Percentiles rank a stretch among this genome's conserved stretches.
Conservation (phyloP, 2,329 filamentous ascomycete species). For the Hypomyces rosellus region DNA sequence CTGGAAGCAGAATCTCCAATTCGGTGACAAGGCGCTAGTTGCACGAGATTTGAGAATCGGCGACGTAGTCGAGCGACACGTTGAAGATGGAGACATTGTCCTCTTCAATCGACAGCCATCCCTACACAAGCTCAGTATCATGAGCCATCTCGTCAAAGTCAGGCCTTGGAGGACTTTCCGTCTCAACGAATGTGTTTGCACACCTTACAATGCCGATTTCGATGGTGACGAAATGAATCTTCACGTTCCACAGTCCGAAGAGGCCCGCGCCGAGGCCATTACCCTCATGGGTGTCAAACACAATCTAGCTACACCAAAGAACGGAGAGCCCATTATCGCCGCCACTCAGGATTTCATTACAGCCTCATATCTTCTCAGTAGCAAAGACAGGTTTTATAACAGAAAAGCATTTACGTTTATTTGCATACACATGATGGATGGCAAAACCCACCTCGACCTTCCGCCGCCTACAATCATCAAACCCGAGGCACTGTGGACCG, state of each 20-base stretch:
- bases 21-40: constrained; percentile 62
- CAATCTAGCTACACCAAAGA: constrained; percentile 92
- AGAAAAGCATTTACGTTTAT: constrained; percentile 83
- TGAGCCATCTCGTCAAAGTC: constrained; percentile 89
- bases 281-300: constrained; percentile 97
- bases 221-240: constrained; percentile 99
- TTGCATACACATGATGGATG: constrained; percentile 89
- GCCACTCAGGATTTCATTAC: constrained; percentile 99
- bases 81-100: constrained; percentile 92
- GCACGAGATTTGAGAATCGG: constrained; percentile 72
- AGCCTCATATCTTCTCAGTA: constrained; percentile 82
- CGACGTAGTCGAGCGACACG: constrained; percentile 87
- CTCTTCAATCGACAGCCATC: constrained; percentile 98
- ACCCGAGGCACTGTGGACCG: constrained; percentile 85
- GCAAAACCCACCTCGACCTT: constrained; percentile 69
- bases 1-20: constrained; percentile 70
- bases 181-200: constrained; percentile 96
- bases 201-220: constrained; percentile 97
- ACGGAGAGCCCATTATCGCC: constrained; percentile 95
- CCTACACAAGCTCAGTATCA: constrained; percentile 96
- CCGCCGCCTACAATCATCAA: constrained; percentile 83
- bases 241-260: constrained; percentile 95
- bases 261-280: constrained; percentile 89
- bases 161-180: constrained; percentile 94
- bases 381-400: constrained; percentile 90